These are phyloP conservation scores for Singerocomus rubriflavus DNA, from an alignment of 1,284 basidiomycete genomes.

Conservation along the genomic window DNA sequence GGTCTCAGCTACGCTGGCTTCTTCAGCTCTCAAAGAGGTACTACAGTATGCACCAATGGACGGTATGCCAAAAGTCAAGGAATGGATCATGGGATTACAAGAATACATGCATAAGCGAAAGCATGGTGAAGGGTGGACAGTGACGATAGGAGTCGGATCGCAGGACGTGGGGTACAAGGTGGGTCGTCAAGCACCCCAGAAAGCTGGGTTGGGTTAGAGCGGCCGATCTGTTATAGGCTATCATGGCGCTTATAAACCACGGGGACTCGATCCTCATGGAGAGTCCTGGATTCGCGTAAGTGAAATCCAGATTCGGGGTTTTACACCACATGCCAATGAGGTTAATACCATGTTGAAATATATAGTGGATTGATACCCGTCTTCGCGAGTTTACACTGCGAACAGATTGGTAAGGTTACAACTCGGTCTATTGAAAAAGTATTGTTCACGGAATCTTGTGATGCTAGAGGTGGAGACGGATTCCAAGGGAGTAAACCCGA, in stretches of 20 bases:
- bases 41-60: neutral
- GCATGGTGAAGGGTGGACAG: neutral
- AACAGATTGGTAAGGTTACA: constrained; percentile 53
- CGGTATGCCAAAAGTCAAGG: neutral
- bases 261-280: neutral
- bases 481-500: constrained; percentile 63
- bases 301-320: neutral
- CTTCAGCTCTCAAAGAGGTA: neutral
- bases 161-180: constrained; percentile 1
- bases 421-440: neutral
- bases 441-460: constrained; percentile 1
- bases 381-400: constrained; percentile 51
- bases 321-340: neutral
- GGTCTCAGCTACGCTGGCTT: neutral
- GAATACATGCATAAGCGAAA: constrained; percentile 1
- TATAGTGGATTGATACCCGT: constrained; percentile 57
- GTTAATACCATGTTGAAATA: constrained; percentile 3
- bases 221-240: neutral
- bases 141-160: constrained; percentile 2
- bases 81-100: constrained; percentile 2
- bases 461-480: constrained; percentile 73
- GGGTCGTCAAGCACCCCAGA: neutral
- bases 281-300: constrained; percentile 3
- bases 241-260: neutral
- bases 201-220: neutral